Conservation (phyloP, 139 green algal species). For the Chlorella sp. region DNA sequence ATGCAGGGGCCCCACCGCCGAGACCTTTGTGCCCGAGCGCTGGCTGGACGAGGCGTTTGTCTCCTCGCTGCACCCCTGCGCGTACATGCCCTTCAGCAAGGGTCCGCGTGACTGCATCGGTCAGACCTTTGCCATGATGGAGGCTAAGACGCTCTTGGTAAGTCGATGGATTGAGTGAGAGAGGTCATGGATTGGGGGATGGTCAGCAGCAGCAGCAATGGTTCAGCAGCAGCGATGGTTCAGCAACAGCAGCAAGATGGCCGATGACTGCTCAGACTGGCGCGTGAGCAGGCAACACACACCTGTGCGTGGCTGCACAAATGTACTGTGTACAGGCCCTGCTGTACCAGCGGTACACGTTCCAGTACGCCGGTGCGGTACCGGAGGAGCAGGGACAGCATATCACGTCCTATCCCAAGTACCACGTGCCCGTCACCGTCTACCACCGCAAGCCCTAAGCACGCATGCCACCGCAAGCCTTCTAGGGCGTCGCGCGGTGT, state of each 20-base stretch:
- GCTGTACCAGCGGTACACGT: slow-evolving; percentile 12
- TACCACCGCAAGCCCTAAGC: neutral
- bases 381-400: slow-evolving; percentile 9
- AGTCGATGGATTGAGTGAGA: neutral
- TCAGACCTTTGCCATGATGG: slow-evolving; percentile 12
- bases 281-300: slow-evolving; percentile 6
- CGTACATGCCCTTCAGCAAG: slow-evolving; percentile 17
- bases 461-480: too few species aligned
- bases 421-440: slow-evolving; percentile 7
- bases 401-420: slow-evolving; percentile 8
- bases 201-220: neutral
- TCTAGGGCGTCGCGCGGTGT: too few species aligned
- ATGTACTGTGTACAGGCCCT: too few species aligned
- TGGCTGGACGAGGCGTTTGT: slow-evolving; percentile 16
- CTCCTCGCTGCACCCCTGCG: slow-evolving; percentile 8
- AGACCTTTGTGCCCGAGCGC: slow-evolving; percentile 10
- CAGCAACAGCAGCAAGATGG: neutral
- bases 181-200: neutral
- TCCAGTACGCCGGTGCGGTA: neutral
- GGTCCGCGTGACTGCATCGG: slow-evolving; percentile 16
- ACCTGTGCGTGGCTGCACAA: too few species aligned
- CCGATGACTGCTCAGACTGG: neutral
- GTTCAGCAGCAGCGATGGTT: neutral
- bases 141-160: neutral
- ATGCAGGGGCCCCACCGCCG: slow-evolving; percentile 6